Percentiles rank a stretch among this genome's conserved stretches.
phyloP scores from a whole-genome alignment of 345 rosid species.

The Clausena lansium region DNA sequence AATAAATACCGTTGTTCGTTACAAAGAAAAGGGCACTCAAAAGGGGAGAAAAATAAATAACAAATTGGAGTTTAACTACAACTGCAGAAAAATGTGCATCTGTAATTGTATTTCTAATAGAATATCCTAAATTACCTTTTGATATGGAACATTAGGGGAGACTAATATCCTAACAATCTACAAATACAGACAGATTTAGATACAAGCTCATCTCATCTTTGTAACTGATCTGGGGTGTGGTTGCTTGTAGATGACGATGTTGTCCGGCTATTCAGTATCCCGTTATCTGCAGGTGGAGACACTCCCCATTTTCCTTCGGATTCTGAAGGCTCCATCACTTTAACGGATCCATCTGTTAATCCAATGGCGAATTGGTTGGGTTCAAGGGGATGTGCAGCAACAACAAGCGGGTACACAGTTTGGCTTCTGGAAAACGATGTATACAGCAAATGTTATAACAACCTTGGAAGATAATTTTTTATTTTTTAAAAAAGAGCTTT shows the following conservation, averaged over 20 bases:
- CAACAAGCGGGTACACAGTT: constrained; percentile 58
- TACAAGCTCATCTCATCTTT: constrained; percentile 44
- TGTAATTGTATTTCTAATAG: background rate
- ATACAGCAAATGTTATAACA: background rate
- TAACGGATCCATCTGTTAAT: constrained; percentile 64
- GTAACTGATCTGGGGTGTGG: constrained; percentile 69
- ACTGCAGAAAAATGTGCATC: constrained; percentile 35
- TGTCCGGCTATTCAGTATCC: constrained; percentile 54
- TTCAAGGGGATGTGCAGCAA: constrained; percentile 76
- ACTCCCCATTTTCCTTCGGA: constrained; percentile 77
- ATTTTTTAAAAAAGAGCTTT: background rate
- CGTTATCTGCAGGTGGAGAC: constrained; percentile 59
- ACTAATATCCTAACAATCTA: constrained; percentile 29
- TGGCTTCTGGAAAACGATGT: constrained; percentile 45
- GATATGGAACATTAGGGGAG: constrained; percentile 8
- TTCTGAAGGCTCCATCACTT: constrained; percentile 71
- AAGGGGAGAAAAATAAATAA: background rate
- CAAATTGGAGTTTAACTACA: background rate
- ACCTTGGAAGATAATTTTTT: background rate
- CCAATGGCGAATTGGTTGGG: constrained; percentile 77
- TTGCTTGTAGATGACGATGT: constrained; percentile 78
- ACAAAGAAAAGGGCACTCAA: background rate
- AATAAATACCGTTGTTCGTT: constrained; percentile 18
- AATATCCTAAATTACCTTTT: constrained; percentile 23
- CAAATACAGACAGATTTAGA: constrained; percentile 20